Base-by-base conservation (phyloP, 805 yeast species). In the Scheffersomyces spartinae region DNA sequence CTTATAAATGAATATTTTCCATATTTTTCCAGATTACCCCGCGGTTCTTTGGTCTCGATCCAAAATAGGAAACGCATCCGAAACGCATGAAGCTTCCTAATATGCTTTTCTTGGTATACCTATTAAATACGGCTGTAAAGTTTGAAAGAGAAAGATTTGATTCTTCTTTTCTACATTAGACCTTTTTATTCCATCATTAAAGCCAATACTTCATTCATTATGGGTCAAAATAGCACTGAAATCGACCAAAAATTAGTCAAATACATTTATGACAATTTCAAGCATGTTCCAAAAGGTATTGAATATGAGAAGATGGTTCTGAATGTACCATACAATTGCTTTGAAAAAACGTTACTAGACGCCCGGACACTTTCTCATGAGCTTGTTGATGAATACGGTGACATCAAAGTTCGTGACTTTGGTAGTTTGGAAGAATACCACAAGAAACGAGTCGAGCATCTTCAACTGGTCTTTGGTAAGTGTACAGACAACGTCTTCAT, bases 221-320 rank as follows among this genome's bases (percentile, higher is more conserved):
- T n/a, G n/a, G n/a, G n/a, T n/a, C n/a, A n/a, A n/a, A n/a, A 17
- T 13, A 26, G 19, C 22, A 21, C 30, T 7, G 39, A 39, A 18
- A 44, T 52, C 27, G 39, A 55, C 39, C 24, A 38, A 12, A 54
- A 55, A 24, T 41, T 55, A 18, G 57, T 56, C 10, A 45, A 44
- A 10, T 55, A 40, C 32, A 61, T 57, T 9, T 47, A 47, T 32
- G 38, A 42, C 10, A 52, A 53, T 29, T 45, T 55, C 31, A 34
- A 40, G 7, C 51, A 55, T 32, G 23, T 56, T n/a, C 64, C 65
- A 5, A 34, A 40, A 23, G 45, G 60, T 1, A 52, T 41, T 3
- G 68, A 68, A 25, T 74, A 71, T 42, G 70, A 68, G 35, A 56
- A 53, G 34, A 71, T 73, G 78, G 64, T 74, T 33, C 56, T 66